Conservation (phyloP, 768 basidiomycete genomes). For the Roridomyces roridus region DNA sequence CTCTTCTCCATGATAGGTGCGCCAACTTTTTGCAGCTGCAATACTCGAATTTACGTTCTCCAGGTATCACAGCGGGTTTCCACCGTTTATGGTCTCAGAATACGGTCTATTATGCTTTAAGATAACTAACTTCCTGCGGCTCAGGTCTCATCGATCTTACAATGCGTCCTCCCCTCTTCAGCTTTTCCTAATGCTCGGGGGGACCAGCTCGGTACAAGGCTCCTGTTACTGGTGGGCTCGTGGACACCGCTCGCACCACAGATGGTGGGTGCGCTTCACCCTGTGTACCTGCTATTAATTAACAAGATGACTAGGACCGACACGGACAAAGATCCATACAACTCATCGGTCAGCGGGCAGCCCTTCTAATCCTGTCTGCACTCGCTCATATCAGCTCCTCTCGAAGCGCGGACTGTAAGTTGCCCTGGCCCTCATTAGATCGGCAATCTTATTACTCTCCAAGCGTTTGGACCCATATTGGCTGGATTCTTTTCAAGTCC, state of each 20-base stretch:
- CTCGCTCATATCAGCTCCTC: neutral
- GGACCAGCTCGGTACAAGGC: slow-evolving; percentile 85
- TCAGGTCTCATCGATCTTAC: slow-evolving; percentile 71
- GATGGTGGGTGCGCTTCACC: slow-evolving; percentile 44
- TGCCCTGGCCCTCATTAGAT: no score
- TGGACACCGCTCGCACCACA: slow-evolving; percentile 83
- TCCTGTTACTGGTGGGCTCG: slow-evolving; percentile 90
- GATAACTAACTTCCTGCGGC: no score
- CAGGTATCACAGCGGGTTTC: slow-evolving; percentile 68
- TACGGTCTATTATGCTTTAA: no score
- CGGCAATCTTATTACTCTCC: no score
- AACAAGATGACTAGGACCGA: slow-evolving; percentile 55
- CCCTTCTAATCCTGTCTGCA: neutral
- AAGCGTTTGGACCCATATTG: slow-evolving; percentile 74
- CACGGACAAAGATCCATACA: slow-evolving; percentile 86
- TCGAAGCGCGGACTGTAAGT: slow-evolving; percentile 58
- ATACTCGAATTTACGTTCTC: slow-evolving; percentile 3
- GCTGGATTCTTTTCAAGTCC: slow-evolving; percentile 86
- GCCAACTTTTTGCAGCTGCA: slow-evolving; percentile 1
- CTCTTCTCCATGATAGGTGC: slow-evolving; percentile 87
- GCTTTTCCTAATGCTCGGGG: slow-evolving; percentile 71
- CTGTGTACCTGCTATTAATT: slow-evolving; percentile 7
- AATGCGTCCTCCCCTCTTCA: slow-evolving; percentile 77
- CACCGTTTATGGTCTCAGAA: slow-evolving; percentile 90
- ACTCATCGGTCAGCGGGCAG: slow-evolving; percentile 46